These are phyloP conservation scores for Xylona heveae DNA, from an alignment of 495 filamentous ascomycete genomes.

Conservation along the genomic window DNA sequence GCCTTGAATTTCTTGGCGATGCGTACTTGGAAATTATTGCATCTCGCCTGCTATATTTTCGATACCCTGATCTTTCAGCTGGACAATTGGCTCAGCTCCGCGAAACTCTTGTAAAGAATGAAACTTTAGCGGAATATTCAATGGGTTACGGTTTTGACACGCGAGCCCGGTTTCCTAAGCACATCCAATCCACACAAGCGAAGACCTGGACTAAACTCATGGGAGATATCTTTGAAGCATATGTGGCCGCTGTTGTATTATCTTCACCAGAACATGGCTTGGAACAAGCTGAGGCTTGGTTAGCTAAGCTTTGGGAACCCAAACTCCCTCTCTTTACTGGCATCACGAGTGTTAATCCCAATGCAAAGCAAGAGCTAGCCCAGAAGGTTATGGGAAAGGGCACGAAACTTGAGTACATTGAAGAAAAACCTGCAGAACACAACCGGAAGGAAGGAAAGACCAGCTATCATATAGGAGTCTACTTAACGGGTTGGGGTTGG, in stretches of 20 bases:
- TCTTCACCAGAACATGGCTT: slow-evolving; percentile 39
- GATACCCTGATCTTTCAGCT: slow-evolving; percentile 30
- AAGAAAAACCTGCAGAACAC: slow-evolving; percentile 24
- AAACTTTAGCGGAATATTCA: slow-evolving; percentile 45
- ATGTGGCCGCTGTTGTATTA: slow-evolving; percentile 56
- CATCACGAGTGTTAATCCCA: slow-evolving; percentile 6
- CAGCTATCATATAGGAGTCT: slow-evolving; percentile 46
- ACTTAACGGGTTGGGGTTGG: slow-evolving; percentile 55
- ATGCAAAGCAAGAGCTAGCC: slow-evolving; percentile 32
- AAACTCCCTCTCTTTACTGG: slow-evolving; percentile 19
- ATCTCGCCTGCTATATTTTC: slow-evolving; percentile 4
- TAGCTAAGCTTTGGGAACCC: slow-evolving; percentile 46
- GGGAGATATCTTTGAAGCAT: slow-evolving; percentile 78
- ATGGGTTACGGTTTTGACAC: slow-evolving; percentile 44
- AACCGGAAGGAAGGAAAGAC: slow-evolving; percentile 35
- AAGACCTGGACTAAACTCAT: slow-evolving; percentile 44
- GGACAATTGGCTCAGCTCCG: slow-evolving; percentile 43
- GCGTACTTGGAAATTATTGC: slow-evolving; percentile 51
- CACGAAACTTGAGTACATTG: slow-evolving; percentile 42
- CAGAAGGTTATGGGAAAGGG: slow-evolving; percentile 33
- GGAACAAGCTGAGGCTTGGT: slow-evolving; percentile 36
- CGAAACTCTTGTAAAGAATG: slow-evolving; percentile 55
- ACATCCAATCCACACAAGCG: slow-evolving; percentile 17
- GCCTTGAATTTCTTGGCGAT: slow-evolving; percentile 58
- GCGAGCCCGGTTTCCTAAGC: slow-evolving; percentile 28